Evolutionary conservation across 2,329 filamentous ascomycete species (phyloP).

Genomic region (Fusarium marasasianum): DNA sequence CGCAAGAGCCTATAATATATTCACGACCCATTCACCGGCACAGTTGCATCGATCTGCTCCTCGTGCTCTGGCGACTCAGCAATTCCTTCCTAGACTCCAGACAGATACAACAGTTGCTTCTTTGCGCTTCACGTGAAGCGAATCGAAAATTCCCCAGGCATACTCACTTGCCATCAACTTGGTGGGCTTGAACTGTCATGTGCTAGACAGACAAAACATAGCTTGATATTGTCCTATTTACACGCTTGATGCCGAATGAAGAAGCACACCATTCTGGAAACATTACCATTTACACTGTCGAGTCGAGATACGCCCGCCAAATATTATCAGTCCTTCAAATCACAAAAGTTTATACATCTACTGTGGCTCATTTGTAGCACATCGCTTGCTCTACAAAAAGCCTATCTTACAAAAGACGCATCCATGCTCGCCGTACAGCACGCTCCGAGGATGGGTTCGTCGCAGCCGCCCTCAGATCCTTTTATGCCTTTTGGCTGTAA

Average conservation of each 20-base stretch:
- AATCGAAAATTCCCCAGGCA: background rate
- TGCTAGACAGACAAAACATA: background rate
- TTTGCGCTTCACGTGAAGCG: background rate
- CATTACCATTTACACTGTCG: background rate
- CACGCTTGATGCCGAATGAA: conserved; percentile 14
- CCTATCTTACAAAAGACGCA: conserved; percentile 48
- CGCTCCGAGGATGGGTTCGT: conserved; percentile 67
- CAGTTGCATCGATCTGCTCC: conserved; percentile 2
- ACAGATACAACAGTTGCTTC: background rate
- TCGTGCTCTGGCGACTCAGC: background rate
- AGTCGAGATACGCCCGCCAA: background rate
- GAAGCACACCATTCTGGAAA: background rate
- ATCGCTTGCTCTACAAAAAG: conserved; percentile 13
- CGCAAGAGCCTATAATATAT: conserved; percentile 11
- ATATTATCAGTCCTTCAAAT: conserved; percentile 1
- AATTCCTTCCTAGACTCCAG: background rate
- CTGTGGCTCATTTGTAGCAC: conserved; percentile 7
- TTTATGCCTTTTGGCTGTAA: conserved; percentile 74
- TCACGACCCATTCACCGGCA: conserved; percentile 10
- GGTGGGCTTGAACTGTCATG: background rate
- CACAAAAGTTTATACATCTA: background rate
- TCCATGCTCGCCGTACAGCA: conserved; percentile 66
- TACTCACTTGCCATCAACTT: background rate
- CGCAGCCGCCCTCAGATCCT: conserved; percentile 61
- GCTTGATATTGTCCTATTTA: background rate